Evolutionary conservation across 2,329 filamentous ascomycete species (phyloP).

Genomic region (Fusarium poae): DNA sequence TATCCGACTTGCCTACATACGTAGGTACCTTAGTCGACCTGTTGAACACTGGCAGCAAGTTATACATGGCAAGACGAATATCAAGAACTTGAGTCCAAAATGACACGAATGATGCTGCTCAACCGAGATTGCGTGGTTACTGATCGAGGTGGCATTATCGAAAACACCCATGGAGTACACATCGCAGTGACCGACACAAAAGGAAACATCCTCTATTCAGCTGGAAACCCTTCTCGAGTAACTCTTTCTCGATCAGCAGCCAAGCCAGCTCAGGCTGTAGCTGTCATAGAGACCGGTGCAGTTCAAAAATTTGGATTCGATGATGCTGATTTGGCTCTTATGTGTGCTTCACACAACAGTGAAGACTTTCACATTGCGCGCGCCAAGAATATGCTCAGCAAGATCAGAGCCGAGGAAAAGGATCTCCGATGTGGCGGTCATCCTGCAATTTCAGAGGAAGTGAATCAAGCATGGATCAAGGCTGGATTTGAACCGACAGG

Average conservation of each 20-base stretch:
- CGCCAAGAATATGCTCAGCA: constrained; percentile 55
- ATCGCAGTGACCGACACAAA: constrained; percentile 56
- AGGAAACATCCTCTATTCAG: constrained; percentile 55
- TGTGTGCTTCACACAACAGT: constrained; percentile 62
- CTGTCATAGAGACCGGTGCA: constrained; percentile 58
- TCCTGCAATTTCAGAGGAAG: constrained; percentile 50
- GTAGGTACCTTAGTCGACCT: too few relatives aligned
- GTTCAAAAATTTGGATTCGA: constrained; percentile 55
- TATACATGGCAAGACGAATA: not conserved
- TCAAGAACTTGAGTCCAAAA: not conserved
- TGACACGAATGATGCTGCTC: constrained; percentile 30
- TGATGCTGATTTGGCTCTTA: constrained; percentile 59
- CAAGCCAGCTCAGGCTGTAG: constrained; percentile 61
- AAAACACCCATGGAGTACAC: constrained; percentile 61
- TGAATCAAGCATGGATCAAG: constrained; percentile 58
- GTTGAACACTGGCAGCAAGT: not conserved
- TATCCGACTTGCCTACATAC: too few relatives aligned
- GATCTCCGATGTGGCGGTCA: constrained; percentile 61
- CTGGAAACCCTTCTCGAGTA: constrained; percentile 57
- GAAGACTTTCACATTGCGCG: constrained; percentile 58
- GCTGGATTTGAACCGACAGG: constrained; percentile 54
- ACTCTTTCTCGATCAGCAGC: constrained; percentile 61
- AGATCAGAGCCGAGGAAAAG: constrained; percentile 51
- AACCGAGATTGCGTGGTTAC: constrained; percentile 52
- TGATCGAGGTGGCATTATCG: constrained; percentile 56